Conservation (phyloP, 257 asterid species). For the Solanum gandarillasii region DNA sequence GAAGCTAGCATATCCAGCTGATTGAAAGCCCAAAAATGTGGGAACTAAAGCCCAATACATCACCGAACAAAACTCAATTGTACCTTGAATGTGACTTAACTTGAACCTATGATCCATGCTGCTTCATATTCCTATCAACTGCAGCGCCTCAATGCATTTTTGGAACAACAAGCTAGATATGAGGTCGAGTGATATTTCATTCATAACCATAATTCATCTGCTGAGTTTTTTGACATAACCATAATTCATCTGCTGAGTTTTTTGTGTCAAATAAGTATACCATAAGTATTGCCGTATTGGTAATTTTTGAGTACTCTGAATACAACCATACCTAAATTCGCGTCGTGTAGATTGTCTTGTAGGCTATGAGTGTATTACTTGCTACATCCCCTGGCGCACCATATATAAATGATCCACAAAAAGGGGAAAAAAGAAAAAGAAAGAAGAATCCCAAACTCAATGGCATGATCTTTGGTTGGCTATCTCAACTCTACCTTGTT, state of each 20-base stretch:
- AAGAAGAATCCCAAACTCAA: too few relatives aligned
- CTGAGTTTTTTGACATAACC: not conserved
- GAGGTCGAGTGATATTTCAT: not conserved
- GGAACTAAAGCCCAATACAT: not conserved
- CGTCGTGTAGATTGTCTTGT: too few relatives aligned
- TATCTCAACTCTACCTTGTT: too few relatives aligned
- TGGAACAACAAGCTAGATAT: not conserved
- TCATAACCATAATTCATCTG: not conserved
- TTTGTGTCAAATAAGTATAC: not conserved
- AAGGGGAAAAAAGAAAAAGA: too few relatives aligned
- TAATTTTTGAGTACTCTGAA: not conserved
- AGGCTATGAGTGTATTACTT: too few relatives aligned
- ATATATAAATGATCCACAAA: too few relatives aligned
- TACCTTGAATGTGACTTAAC: not conserved
- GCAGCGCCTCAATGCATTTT: not conserved
- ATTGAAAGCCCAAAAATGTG: not conserved
- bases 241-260: not conserved
- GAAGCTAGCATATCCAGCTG: not conserved
- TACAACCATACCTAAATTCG: too few relatives aligned
- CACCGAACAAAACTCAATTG: not conserved
- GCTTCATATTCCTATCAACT: not conserved
- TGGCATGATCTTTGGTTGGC: too few relatives aligned
- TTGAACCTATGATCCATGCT: not conserved
- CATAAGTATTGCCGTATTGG: not conserved
- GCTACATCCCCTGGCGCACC: too few relatives aligned